Base-by-base conservation (phyloP, 164 flowering plant species). In the Vitis riparia region DNA sequence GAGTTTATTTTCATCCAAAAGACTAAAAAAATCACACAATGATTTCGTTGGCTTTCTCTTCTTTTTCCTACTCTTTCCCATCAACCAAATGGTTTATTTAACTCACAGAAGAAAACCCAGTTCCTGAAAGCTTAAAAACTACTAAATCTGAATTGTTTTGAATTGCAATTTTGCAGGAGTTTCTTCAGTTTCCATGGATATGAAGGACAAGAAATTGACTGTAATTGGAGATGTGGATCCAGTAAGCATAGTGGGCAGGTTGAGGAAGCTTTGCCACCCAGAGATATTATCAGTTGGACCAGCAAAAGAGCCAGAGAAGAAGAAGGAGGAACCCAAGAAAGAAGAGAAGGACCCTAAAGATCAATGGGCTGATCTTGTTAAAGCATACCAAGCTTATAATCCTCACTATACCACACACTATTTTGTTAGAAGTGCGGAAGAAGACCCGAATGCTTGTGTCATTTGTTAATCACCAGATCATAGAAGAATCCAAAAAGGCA, bases 151-250 rank as follows among this genome's bases (percentile, higher is more conserved):
- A 32, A 2, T 61, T n/a, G 11, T 61, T 37, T 44, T 16, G 11
- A 9, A 27, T 32, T 12, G 9, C 15, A 61, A 48, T 47, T 67
- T 23, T 68, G 57, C 76, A 84, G 88, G 88, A 53, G 73, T 84
- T 15, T 78, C 80, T 2, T 80, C 85, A 32, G 69, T 85, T 2
- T 10, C 80, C 49, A 29, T 81, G 76, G 85, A 85, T 53, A 70
- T 64, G 79, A 83, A 81, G 66, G 79, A 79, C 30, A 70, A 74
- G 76, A 79, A 81, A 67, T 7, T 85, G 77, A 85, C 88, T 1
- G 73, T 85, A 61, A 75, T 57, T 0, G 88, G 88, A 5, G 79
- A 75, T 53, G 52, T 83, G 11, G 88, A 85, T 73, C 83, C 88
- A 10, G 83, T 83, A 2, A 11, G 8, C 2, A 13, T 81, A 11